Evolutionary conservation across 768 basidiomycete genomes (phyloP).

Genomic region (Suillus fuscotomentosus): DNA sequence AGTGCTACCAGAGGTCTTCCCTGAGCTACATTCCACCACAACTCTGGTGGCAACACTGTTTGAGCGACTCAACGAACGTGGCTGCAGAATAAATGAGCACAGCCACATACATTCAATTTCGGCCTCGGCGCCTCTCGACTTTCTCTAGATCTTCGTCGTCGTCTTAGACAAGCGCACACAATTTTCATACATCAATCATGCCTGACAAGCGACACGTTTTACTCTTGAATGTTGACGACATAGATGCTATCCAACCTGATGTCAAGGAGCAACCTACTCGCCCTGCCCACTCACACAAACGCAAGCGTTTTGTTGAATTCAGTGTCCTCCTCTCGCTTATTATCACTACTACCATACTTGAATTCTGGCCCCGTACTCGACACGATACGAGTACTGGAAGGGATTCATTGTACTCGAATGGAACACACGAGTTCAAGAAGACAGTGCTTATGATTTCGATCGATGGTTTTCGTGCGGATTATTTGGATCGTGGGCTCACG

Average conservation of each 20-base stretch:
- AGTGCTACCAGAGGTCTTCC: too few relatives aligned
- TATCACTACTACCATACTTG: slow-evolving; percentile 13
- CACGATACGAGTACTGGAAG: neutral
- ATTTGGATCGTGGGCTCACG: slow-evolving; percentile 82
- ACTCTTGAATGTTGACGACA: slow-evolving; percentile 16
- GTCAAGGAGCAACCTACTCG: slow-evolving; percentile 3
- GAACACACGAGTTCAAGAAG: slow-evolving; percentile 77
- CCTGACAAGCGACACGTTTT: slow-evolving; percentile 25
- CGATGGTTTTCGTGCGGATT: slow-evolving; percentile 84
- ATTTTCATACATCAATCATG: neutral
- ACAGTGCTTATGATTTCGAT: slow-evolving; percentile 86
- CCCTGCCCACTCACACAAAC: slow-evolving; percentile 1
- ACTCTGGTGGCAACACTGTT: too few relatives aligned
- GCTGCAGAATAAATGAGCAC: slow-evolving; percentile 13
- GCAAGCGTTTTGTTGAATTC: slow-evolving; percentile 16
- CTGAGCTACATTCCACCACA: too few relatives aligned
- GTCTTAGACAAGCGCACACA: neutral
- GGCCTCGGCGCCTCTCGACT: neutral
- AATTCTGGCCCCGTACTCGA: neutral
- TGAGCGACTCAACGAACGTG: neutral
- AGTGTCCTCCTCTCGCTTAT: slow-evolving; percentile 14
- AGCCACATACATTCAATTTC: neutral
- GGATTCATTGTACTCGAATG: slow-evolving; percentile 60
- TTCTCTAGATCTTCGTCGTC: too few relatives aligned
- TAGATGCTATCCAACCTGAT: neutral